Evolutionary conservation across 2,329 filamentous ascomycete genomes (phyloP).

Genomic region (Mycosphaerella sp.): DNA sequence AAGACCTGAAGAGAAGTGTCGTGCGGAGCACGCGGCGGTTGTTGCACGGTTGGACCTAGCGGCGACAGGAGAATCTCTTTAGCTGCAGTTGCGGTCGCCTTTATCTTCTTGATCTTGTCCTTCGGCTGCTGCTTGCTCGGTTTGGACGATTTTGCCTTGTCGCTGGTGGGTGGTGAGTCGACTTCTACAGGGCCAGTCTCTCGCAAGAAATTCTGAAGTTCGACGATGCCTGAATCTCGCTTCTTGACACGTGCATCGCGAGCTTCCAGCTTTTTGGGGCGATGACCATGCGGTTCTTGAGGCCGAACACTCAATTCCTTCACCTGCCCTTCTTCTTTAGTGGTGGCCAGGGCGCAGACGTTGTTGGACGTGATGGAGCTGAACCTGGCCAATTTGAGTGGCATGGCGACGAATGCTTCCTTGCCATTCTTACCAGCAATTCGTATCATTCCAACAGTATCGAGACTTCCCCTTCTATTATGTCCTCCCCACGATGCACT

Average conservation of each 20-base stretch:
- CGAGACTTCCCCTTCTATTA: neutral
- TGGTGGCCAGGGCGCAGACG: neutral
- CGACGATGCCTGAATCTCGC: conserved; percentile 4
- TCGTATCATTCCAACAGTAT: conserved; percentile 10
- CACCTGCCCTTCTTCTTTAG: neutral
- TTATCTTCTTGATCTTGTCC: neutral
- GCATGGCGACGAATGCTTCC: conserved; percentile 20
- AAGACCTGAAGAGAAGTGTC: neutral
- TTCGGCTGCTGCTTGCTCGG: conserved; percentile 1
- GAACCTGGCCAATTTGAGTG: neutral
- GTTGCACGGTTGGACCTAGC: neutral
- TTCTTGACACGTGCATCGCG: conserved; percentile 5
- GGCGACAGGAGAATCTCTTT: conserved; percentile 22
- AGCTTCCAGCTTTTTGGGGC: neutral
- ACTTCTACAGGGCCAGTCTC: neutral
- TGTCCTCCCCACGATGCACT: neutral
- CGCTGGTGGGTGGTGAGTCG: neutral
- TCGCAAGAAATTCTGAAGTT: conserved; percentile 1
- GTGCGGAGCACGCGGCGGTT: neutral
- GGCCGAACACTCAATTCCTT: neutral
- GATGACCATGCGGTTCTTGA: neutral
- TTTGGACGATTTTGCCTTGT: conserved; percentile 2
- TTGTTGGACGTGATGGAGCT: neutral
- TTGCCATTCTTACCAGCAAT: conserved; percentile 23
- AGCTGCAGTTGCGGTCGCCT: conserved; percentile 8